Base-by-base conservation (phyloP, 2,329 filamentous ascomycete genomes). In the Aureobasidium melanogenum region DNA sequence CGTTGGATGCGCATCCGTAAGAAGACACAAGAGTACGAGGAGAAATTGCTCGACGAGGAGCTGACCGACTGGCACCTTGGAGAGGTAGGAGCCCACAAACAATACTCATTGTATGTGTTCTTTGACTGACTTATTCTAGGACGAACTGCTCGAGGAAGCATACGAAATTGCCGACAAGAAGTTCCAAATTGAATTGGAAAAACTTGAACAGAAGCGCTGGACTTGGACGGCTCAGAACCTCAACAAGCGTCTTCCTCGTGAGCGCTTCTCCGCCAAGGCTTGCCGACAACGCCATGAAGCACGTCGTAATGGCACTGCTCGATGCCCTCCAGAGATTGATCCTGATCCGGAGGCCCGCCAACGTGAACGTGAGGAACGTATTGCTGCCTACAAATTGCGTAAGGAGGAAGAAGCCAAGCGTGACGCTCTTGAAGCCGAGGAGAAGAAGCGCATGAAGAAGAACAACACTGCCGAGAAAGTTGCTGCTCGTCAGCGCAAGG, bases 61-160 rank as follows among this genome's bases (percentile, higher is more conserved):
- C 68, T 77, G 63, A 77, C 73, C 54, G 78, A 79, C 65, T 82
- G 80, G 80, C 73, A 77, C 55, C 69, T 73, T 14, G 74, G 74
- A 19, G 80, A 82, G 67, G 79, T 80, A 69, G 66, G 72, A 62
- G 22, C 48, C 39, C 26, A 59, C 32, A 41, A 52, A 67, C 44
- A 9, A 32, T 7, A 7, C 12, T n/a, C 17, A 6, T 3, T 17
- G 41, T n/a, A 22, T 19, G 15, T 22, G 22, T 30, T 24, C 5
- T 8, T 19, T 50, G 44, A n/a, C 61, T 63, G 38, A 67, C 55
- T 62, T 7, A 41, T 17, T 7, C 5, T 66, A 80, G 77, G 79
- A 81, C 63, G 70, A 75, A 22, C 67, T 71, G n/a, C 73, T 81
- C 19, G 61, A 74, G 10, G 67, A 74, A 54, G 74, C 76, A 15